A percentile compares a stretch with the other conserved stretches of the same genome.
These are phyloP conservation scores for Vigna unguiculata DNA, from an alignment of 306 rosid genomes.

Conservation along the genomic window DNA sequence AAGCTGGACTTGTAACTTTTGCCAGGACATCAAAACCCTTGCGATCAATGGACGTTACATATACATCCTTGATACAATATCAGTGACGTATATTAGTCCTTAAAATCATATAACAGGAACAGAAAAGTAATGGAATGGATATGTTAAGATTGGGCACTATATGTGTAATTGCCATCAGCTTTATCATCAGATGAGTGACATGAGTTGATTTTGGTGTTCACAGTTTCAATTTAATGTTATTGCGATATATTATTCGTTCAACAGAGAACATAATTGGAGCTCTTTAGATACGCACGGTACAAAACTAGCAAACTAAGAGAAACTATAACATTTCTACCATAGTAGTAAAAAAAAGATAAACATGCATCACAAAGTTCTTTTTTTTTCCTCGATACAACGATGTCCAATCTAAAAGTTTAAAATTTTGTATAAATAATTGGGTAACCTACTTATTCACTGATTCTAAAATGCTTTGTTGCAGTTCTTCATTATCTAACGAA, in stretches of 20 bases:
- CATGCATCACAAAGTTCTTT: no score
- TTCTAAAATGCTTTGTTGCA: constrained; percentile 20
- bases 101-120: constrained; percentile 9
- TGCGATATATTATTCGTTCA: constrained; percentile 6
- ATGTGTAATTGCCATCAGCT: background rate
- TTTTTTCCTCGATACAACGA: background rate
- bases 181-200: background rate
- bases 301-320: constrained; percentile 23
- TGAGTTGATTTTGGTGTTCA: background rate
- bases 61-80: constrained; percentile 72
- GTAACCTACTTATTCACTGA: constrained; percentile 14
- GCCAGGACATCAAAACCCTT: constrained; percentile 84
- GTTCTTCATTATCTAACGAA: constrained; percentile 11
- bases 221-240: constrained; percentile 13
- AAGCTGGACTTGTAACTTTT: constrained; percentile 55
- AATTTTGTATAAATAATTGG: background rate
- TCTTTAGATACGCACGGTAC: background rate
- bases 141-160: constrained; percentile 11
- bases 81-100: constrained; percentile 29
- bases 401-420: background rate
- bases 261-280: background rate
- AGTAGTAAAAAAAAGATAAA: background rate
- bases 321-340: background rate
- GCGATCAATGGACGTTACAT: constrained; percentile 65
- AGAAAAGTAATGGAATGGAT: constrained; percentile 8